phyloP scores from a whole-genome alignment of 208 protist genomes.

The Leishmania major region DNA sequence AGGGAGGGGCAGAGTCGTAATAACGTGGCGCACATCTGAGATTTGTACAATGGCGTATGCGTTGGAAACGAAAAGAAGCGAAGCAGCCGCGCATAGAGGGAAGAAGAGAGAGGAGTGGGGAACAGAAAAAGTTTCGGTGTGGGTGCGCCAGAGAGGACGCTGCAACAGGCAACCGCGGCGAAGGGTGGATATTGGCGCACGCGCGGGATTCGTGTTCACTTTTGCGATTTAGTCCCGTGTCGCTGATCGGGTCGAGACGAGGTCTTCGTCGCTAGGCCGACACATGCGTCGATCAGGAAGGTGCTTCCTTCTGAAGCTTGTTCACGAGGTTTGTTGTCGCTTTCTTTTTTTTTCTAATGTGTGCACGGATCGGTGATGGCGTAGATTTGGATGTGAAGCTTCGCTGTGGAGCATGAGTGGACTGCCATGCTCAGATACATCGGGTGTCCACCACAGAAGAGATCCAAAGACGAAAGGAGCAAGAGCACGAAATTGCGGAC shows the following conservation, averaged over 20 bases:
- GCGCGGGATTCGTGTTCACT: neutral
- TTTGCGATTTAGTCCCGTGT: neutral
- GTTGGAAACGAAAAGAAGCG: neutral
- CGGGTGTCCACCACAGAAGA: neutral
- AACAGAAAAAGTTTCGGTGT: neutral
- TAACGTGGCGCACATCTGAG: neutral
- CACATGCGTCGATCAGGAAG: neutral
- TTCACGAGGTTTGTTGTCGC: neutral
- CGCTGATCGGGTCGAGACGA: neutral
- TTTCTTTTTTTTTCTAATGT: neutral
- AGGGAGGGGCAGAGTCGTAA: neutral
- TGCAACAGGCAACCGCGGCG: neutral
- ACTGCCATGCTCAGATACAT: neutral
- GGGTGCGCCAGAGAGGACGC: neutral
- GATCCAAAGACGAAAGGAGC: neutral
- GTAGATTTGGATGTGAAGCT: neutral
- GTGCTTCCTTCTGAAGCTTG: neutral
- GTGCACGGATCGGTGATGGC: neutral
- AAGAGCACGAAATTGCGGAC: neutral
- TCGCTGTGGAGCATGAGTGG: neutral
- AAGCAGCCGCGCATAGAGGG: neutral
- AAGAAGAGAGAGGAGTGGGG: neutral
- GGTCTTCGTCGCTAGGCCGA: neutral
- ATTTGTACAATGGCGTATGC: neutral
- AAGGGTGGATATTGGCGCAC: neutral